Percentiles rank a stretch among this genome's conserved stretches.
These are phyloP conservation scores for Exserohilum rostratum DNA, from an alignment of 2,329 filamentous ascomycete species.

Conservation along the genomic window DNA sequence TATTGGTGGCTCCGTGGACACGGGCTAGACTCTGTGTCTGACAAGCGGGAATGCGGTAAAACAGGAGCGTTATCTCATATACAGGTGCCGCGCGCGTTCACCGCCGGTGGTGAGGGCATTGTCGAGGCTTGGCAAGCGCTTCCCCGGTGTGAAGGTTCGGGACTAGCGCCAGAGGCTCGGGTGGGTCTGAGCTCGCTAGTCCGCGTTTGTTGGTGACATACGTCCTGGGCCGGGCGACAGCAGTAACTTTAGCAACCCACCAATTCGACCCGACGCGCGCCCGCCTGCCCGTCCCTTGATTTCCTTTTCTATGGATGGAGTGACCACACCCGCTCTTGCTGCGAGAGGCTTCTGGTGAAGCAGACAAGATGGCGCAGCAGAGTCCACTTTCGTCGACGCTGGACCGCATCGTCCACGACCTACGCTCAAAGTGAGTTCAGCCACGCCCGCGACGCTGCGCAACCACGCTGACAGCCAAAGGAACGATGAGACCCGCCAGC, in stretches of 20 bases:
- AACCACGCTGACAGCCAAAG: constrained; percentile 36
- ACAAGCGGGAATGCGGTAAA: too few species aligned
- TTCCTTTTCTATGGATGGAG: constrained; percentile 44
- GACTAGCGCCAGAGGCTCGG: constrained; percentile 11
- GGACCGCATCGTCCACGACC: constrained; percentile 62
- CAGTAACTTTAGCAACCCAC: constrained; percentile 23
- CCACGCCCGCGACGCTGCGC: background rate
- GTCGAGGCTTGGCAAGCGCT: constrained; percentile 6
- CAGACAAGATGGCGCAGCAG: constrained; percentile 47
- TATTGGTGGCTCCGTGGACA: constrained; percentile 3
- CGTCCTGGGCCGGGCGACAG: constrained; percentile 10
- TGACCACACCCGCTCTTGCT: constrained; percentile 24
- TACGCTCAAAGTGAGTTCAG: constrained; percentile 60
- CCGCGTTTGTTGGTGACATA: constrained; percentile 28
- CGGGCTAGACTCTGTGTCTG: background rate
- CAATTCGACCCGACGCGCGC: constrained; percentile 18
- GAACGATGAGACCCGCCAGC: constrained; percentile 53
- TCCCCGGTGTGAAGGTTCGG: constrained; percentile 16
- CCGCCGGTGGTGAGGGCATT: constrained; percentile 6
- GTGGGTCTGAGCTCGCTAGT: constrained; percentile 25
- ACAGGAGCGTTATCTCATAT: background rate
- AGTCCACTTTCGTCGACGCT: constrained; percentile 44
- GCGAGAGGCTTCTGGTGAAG: constrained; percentile 46
- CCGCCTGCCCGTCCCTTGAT: constrained; percentile 14
- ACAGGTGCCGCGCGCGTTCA: too few species aligned